Evolutionary conservation across 176 grass and related monocot genomes (phyloP).

Genomic region (Lolium perenne): DNA sequence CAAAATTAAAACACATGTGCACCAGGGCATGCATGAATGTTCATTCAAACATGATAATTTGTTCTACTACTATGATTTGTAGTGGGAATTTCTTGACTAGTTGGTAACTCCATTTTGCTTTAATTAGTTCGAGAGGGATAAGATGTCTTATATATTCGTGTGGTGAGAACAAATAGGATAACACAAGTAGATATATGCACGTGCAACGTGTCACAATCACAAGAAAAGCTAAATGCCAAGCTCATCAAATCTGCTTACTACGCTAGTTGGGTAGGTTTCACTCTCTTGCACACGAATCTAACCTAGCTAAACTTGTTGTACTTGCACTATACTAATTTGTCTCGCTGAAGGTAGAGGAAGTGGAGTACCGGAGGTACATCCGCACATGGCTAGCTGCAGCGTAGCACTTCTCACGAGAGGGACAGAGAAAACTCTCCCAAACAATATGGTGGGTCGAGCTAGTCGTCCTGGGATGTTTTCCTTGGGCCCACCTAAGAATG

Average conservation of each 20-base stretch:
- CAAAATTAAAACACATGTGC: conserved; percentile 7
- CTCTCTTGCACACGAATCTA: conserved; percentile 33
- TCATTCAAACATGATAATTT: neutral
- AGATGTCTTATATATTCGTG: too few relatives aligned
- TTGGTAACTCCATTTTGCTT: too few relatives aligned
- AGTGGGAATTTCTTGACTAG: neutral
- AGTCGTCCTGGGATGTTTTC: conserved; percentile 59
- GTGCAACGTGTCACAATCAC: neutral
- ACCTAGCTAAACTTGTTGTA: neutral
- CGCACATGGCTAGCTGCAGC: conserved; percentile 23
- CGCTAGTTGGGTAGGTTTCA: neutral
- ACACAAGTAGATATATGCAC: neutral
- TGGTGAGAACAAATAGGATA: neutral
- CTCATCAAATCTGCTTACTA: neutral
- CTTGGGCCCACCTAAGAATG: conserved; percentile 50
- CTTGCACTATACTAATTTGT: neutral
- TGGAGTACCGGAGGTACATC: neutral
- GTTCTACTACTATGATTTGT: neutral
- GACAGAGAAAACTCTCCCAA: conserved; percentile 12
- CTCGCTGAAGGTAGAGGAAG: neutral
- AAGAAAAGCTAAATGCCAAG: conserved; percentile 3
- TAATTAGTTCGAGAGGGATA: too few relatives aligned
- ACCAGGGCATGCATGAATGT: neutral
- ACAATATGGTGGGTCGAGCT: conserved; percentile 54
- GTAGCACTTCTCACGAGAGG: conserved; percentile 6